Evolutionary conservation across 2,329 filamentous ascomycete genomes (phyloP).

Genomic region (Neofusicoccum umdonicola): DNA sequence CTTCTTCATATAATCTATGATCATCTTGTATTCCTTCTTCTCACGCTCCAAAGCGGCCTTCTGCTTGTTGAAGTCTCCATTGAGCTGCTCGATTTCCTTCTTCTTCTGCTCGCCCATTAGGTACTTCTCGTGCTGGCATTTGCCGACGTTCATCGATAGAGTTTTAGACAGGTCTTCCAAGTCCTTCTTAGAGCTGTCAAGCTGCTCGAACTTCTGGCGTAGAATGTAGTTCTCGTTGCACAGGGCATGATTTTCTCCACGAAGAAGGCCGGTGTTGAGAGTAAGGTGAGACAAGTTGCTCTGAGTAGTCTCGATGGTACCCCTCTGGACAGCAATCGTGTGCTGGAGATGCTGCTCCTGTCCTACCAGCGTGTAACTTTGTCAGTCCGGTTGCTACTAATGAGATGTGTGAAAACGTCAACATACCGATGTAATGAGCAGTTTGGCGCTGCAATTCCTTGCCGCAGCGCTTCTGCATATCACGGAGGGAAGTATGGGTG

Average conservation of each 20-base stretch:
- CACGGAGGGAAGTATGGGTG: background rate
- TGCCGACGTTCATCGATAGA: background rate
- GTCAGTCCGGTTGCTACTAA: too few species aligned
- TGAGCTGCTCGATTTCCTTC: background rate
- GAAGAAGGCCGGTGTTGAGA: background rate
- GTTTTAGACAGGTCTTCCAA: background rate
- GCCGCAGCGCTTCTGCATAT: background rate
- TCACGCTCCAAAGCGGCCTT: background rate
- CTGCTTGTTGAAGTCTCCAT: background rate
- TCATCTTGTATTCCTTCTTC: background rate
- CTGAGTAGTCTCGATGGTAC: background rate
- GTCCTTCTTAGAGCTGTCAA: background rate
- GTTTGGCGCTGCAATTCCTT: background rate
- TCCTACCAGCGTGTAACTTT: background rate
- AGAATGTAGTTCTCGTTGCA: background rate
- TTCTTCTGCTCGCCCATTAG: background rate
- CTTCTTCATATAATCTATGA: too few species aligned
- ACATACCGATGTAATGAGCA: background rate
- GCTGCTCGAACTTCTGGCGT: background rate
- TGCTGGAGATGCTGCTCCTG: background rate
- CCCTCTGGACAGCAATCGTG: background rate
- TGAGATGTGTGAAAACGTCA: too few species aligned
- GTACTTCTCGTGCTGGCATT: background rate
- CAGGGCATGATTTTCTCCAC: background rate
- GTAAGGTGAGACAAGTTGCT: background rate